Conservation (phyloP, 148 eudicot species). For the Diospyros kaki region DNA sequence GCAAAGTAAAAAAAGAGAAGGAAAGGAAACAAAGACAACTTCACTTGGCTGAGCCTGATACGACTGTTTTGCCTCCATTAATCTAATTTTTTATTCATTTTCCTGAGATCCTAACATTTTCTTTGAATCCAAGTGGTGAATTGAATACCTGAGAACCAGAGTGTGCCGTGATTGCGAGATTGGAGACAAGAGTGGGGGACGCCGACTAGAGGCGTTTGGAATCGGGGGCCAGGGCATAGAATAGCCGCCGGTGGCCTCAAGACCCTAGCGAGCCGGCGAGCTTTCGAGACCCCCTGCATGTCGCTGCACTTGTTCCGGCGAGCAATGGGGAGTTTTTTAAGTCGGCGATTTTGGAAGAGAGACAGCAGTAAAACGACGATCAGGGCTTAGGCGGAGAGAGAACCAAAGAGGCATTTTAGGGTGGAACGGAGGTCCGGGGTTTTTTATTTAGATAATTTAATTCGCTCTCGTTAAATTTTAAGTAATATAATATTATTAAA, state of each 20-base stretch:
- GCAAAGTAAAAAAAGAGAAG: neutral
- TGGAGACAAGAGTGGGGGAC: constrained; percentile 12
- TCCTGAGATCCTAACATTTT: neutral
- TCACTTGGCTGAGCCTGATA: neutral
- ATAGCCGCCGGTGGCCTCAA: constrained; percentile 13
- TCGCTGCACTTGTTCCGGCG: neutral
- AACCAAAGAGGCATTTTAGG: neutral
- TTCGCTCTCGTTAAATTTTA: too few species aligned
- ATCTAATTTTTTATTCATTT: neutral
- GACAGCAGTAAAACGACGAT: neutral
- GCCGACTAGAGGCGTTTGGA: constrained; percentile 4
- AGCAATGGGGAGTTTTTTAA: neutral
- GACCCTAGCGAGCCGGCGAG: constrained; percentile 36
- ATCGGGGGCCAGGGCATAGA: constrained; percentile 15
- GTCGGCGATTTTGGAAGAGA: neutral
- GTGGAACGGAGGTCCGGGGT: constrained; percentile 8
- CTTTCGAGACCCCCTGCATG: constrained; percentile 35
- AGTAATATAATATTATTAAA: too few species aligned
- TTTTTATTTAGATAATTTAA: neutral
- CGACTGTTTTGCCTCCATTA: neutral
- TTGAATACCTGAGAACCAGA: constrained; percentile 19
- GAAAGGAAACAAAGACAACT: neutral
- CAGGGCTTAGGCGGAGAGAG: neutral
- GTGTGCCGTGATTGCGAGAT: constrained; percentile 18
- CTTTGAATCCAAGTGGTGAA: neutral